These are phyloP conservation scores for Linnemannia zychae DNA, from an alignment of 192 early-diverging fungal genomes.

Conservation along the genomic window DNA sequence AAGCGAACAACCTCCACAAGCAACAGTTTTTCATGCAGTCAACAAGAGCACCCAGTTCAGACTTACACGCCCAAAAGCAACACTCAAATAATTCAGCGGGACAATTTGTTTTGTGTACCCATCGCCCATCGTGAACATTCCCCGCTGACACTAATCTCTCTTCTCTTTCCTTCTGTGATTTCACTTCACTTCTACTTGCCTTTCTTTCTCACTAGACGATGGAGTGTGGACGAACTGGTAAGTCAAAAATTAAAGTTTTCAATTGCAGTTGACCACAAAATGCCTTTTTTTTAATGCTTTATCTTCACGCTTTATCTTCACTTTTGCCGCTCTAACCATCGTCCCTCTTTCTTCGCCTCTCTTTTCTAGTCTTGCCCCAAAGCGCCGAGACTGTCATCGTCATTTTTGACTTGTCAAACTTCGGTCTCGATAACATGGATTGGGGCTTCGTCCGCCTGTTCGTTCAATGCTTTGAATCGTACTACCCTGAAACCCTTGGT, in stretches of 20 bases:
- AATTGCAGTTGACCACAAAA: too few relatives aligned
- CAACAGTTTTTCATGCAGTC: not conserved
- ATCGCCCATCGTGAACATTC: not conserved
- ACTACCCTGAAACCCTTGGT: conserved; percentile 93
- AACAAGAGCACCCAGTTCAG: not conserved
- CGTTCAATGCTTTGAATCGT: conserved; percentile 84
- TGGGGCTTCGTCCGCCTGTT: conserved; percentile 77
- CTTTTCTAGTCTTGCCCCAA: conserved; percentile 58
- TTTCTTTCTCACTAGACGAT: conserved; percentile 14
- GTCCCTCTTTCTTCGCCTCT: not conserved
- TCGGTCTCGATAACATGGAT: conserved; percentile 82
- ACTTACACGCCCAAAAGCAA: not conserved
- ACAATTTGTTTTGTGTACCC: not conserved
- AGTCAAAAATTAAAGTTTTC: not conserved
- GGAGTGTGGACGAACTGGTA: conserved; percentile 33
- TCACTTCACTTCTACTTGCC: not conserved
- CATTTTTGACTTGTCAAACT: conserved; percentile 86
- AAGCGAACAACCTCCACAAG: not conserved
- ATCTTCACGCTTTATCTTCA: too few relatives aligned
- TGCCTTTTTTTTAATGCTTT: too few relatives aligned
- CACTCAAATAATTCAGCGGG: not conserved
- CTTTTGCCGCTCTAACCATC: not conserved
- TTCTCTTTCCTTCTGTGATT: not conserved
- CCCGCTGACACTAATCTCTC: not conserved
- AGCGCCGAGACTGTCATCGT: conserved; percentile 77